These are phyloP conservation scores for Neospora caninum DNA, from an alignment of 169 alveolate species.

Conservation along the genomic window DNA sequence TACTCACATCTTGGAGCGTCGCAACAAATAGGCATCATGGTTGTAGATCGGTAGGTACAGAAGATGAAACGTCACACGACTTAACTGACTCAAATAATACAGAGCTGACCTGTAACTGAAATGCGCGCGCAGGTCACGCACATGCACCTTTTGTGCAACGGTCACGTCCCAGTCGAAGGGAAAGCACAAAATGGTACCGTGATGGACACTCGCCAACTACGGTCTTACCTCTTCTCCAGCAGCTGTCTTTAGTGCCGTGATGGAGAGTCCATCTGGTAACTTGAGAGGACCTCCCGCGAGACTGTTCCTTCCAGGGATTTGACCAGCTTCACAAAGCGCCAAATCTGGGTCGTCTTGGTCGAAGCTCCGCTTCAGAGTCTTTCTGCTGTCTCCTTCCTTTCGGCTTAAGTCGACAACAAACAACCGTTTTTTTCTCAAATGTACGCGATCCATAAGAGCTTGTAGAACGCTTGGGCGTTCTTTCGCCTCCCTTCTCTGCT, in stretches of 20 bases:
- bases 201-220: neutral
- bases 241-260: neutral
- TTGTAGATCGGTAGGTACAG: too few relatives aligned
- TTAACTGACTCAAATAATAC: too few relatives aligned
- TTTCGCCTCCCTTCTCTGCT: neutral
- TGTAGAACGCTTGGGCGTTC: neutral
- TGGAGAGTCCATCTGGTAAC: constrained; percentile 8
- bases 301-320: neutral
- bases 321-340: neutral
- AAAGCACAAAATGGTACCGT: too few relatives aligned
- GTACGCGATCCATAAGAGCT: constrained; percentile 41
- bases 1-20: too few relatives aligned
- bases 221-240: neutral
- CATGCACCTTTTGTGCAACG: too few relatives aligned
- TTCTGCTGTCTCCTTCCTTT: neutral
- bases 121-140: too few relatives aligned
- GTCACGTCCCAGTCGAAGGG: too few relatives aligned
- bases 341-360: neutral
- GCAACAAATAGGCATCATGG: too few relatives aligned
- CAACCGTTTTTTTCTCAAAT: neutral
- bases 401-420: neutral
- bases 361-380: neutral
- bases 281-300: neutral
- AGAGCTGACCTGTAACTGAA: too few relatives aligned
- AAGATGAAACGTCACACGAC: too few relatives aligned